A percentile compares a stretch with the other conserved stretches of the same genome.
These are phyloP conservation scores for Colletotrichum spinosum DNA, from an alignment of 2,329 filamentous ascomycete genomes.

Conservation along the genomic window DNA sequence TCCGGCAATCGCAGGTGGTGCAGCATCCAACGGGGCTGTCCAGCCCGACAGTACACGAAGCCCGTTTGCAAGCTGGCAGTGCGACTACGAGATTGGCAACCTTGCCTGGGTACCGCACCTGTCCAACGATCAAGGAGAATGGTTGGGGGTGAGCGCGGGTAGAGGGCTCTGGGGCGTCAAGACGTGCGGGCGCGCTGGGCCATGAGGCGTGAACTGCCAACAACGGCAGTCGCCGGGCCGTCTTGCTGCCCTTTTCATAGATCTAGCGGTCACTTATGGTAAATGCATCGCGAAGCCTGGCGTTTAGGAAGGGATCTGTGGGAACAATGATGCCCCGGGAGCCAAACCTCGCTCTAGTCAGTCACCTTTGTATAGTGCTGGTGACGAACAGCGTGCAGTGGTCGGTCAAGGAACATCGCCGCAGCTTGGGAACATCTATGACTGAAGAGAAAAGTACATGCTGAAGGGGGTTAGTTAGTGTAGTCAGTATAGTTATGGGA, in stretches of 20 bases:
- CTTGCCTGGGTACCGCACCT: slow-evolving; percentile 85
- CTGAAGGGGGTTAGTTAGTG: too few species aligned
- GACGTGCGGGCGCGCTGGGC: slow-evolving; percentile 41
- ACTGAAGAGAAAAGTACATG: too few species aligned
- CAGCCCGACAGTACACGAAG: slow-evolving; percentile 69
- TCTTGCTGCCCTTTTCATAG: slow-evolving; percentile 34
- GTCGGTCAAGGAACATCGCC: too few species aligned
- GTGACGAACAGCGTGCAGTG: background rate
- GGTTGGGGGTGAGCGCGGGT: slow-evolving; percentile 85
- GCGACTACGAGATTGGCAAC: slow-evolving; percentile 88
- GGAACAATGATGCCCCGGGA: slow-evolving; percentile 9
- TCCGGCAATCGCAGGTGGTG: slow-evolving; percentile 55
- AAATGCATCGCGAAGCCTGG: slow-evolving; percentile 41
- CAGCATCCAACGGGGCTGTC: slow-evolving; percentile 61
- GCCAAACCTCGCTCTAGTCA: background rate
- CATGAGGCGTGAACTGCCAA: slow-evolving; percentile 22
- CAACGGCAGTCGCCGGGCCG: slow-evolving; percentile 20
- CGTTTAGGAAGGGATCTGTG: slow-evolving; percentile 36
- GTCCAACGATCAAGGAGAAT: slow-evolving; percentile 79
- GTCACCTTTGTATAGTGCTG: background rate
- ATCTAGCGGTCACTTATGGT: slow-evolving; percentile 33
- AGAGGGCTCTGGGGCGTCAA: slow-evolving; percentile 83
- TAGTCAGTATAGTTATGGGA: too few species aligned
- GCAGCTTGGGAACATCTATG: too few species aligned
- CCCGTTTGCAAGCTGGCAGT: slow-evolving; percentile 83